These are phyloP conservation scores for Alternaria atra DNA, from an alignment of 2,329 filamentous ascomycete species.

Conservation along the genomic window DNA sequence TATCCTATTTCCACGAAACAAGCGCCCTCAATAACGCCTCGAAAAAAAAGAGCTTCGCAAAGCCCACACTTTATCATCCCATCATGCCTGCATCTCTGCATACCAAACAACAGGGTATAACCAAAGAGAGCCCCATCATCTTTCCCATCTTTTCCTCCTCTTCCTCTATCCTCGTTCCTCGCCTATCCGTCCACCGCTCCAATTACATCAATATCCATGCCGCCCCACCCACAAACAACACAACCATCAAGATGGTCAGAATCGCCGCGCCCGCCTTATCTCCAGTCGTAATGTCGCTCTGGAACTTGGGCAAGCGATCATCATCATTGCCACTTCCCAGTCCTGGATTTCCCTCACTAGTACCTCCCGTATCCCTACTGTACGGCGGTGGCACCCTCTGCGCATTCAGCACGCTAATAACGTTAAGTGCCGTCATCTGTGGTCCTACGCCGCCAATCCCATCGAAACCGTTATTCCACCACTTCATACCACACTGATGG, in stretches of 20 bases:
- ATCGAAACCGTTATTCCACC: conserved; percentile 55
- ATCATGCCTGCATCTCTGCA: not conserved
- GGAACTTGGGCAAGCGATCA: conserved; percentile 28
- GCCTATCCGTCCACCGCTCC: not conserved
- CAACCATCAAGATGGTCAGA: conserved; percentile 48
- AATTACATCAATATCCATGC: conserved; percentile 9
- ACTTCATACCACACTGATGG: conserved; percentile 54
- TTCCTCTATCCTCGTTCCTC: too few species aligned
- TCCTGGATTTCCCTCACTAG: conserved; percentile 56
- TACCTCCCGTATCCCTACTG: conserved; percentile 61
- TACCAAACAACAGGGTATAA: not conserved
- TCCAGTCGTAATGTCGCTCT: conserved; percentile 41
- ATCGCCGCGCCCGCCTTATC: conserved; percentile 56
- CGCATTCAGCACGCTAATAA: conserved; percentile 58
- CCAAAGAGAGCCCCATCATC: not conserved
- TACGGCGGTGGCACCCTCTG: conserved; percentile 53
- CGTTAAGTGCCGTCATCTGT: conserved; percentile 66
- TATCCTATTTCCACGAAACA: too few species aligned
- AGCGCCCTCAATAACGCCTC: not conserved
- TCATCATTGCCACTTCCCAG: conserved; percentile 46
- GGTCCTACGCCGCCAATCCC: conserved; percentile 62
- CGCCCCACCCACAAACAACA: not conserved
- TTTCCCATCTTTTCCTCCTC: too few species aligned
- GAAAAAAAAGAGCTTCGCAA: not conserved
- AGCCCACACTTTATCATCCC: not conserved